phyloP scores from a whole-genome alignment of 495 filamentous ascomycete species.

The Rhypophila decipiens region DNA sequence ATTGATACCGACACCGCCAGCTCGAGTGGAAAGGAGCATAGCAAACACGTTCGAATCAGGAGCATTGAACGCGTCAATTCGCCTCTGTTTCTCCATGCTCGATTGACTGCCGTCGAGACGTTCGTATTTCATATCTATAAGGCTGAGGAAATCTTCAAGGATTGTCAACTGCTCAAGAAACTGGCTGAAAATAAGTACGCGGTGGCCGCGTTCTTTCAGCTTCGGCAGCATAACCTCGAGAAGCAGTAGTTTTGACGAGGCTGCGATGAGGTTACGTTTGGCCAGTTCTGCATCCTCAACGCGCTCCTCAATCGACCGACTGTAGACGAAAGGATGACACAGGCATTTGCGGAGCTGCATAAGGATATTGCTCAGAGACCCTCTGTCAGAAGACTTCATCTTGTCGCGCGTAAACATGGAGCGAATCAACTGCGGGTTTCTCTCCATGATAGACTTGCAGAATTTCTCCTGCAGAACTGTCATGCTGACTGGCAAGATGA shows the following conservation, averaged over 20 bases:
- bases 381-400: slow-evolving; percentile 61
- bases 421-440: slow-evolving; percentile 82
- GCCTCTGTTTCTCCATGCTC: slow-evolving; percentile 80
- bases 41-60: slow-evolving; percentile 75
- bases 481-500: slow-evolving; percentile 93
- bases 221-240: slow-evolving; percentile 88
- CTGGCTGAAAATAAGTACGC: slow-evolving; percentile 94
- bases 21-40: slow-evolving; percentile 87
- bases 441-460: slow-evolving; percentile 86
- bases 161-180: slow-evolving; percentile 86
- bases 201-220: slow-evolving; percentile 78
- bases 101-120: slow-evolving; percentile 81
- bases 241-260: slow-evolving; percentile 82
- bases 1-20: slow-evolving; percentile 96
- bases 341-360: slow-evolving; percentile 94
- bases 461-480: slow-evolving; percentile 86
- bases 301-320: slow-evolving; percentile 76
- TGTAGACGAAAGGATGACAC: slow-evolving; percentile 95
- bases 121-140: slow-evolving; percentile 60
- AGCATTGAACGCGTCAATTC: slow-evolving; percentile 90
- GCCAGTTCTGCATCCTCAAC: slow-evolving; percentile 43
- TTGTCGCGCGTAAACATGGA: slow-evolving; percentile 67
- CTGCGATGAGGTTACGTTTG: slow-evolving; percentile 79
- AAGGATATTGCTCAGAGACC: slow-evolving; percentile 84
- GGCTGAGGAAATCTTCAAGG: slow-evolving; percentile 81